phyloP scores from a whole-genome alignment of 441 rosid genomes.

The Pelargonium fulgidum region DNA sequence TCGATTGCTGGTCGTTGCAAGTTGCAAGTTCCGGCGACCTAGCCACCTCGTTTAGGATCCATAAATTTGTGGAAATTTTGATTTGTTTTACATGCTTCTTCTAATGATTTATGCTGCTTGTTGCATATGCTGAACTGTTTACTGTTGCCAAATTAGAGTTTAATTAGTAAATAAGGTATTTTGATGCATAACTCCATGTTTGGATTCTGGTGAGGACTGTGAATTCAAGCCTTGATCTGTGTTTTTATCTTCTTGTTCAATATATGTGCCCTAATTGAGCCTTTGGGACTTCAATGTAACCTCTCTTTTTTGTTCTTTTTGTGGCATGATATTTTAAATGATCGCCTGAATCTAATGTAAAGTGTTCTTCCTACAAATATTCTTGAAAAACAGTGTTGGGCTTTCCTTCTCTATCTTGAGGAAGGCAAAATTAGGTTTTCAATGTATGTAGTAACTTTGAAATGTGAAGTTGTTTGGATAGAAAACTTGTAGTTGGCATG shows the following conservation, averaged over 20 bases:
- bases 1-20: not conserved
- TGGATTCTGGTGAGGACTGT: not conserved
- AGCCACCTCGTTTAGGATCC: not conserved
- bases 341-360: not conserved
- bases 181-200: not conserved
- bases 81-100: not conserved
- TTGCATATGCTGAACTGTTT: not conserved
- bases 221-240: not conserved
- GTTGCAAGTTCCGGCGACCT: conserved; percentile 4
- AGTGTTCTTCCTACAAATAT: not conserved
- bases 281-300: not conserved
- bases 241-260: not conserved
- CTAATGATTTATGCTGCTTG: not conserved
- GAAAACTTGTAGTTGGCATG: too few relatives aligned
- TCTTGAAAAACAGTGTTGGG: too few relatives aligned
- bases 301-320: not conserved
- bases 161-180: not conserved
- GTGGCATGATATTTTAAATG: not conserved
- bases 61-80: not conserved
- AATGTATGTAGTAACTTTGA: too few relatives aligned
- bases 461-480: too few relatives aligned
- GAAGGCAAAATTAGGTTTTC: too few relatives aligned
- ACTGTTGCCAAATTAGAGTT: not conserved
- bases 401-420: too few relatives aligned
- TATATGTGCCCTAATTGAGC: not conserved